Evolutionary conservation across 768 basidiomycete species (phyloP).

Genomic region (Hebeloma cylindrosporum): DNA sequence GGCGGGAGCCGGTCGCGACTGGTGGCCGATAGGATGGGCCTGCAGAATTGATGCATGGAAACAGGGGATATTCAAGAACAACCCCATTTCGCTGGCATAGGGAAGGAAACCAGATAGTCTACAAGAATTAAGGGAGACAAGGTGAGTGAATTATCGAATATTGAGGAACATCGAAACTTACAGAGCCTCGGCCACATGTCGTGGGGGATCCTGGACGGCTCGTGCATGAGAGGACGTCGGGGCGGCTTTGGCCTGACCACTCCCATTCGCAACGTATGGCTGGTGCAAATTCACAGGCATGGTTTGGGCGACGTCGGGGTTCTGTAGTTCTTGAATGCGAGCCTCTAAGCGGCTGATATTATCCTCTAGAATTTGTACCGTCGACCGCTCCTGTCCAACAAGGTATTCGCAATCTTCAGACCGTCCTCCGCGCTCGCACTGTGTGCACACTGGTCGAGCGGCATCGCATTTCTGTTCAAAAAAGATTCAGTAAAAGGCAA

Average conservation of each 20-base stretch:
- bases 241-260: background rate
- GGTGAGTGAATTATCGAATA: constrained; percentile 6
- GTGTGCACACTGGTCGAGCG: constrained; percentile 49
- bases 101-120: constrained; percentile 44
- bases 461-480: constrained; percentile 54
- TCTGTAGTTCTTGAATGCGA: constrained; percentile 47
- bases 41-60: constrained; percentile 41
- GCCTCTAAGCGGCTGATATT: constrained; percentile 45
- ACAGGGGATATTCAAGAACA: constrained; percentile 53
- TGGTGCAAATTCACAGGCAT: constrained; percentile 33
- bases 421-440: constrained; percentile 47
- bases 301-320: constrained; percentile 29
- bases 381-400: constrained; percentile 44
- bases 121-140: background rate
- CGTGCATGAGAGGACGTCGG: constrained; percentile 1
- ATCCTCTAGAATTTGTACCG: constrained; percentile 52
- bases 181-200: constrained; percentile 30
- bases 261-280: constrained; percentile 32
- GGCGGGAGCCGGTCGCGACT: constrained; percentile 36
- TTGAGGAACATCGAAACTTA: constrained; percentile 19
- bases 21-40: constrained; percentile 31
- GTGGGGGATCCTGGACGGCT: constrained; percentile 31
- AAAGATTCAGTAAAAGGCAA: background rate
- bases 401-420: constrained; percentile 62
- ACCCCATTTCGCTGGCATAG: constrained; percentile 51